Conservation (phyloP, 2,329 filamentous ascomycete species). For the Fusarium virguliforme region DNA sequence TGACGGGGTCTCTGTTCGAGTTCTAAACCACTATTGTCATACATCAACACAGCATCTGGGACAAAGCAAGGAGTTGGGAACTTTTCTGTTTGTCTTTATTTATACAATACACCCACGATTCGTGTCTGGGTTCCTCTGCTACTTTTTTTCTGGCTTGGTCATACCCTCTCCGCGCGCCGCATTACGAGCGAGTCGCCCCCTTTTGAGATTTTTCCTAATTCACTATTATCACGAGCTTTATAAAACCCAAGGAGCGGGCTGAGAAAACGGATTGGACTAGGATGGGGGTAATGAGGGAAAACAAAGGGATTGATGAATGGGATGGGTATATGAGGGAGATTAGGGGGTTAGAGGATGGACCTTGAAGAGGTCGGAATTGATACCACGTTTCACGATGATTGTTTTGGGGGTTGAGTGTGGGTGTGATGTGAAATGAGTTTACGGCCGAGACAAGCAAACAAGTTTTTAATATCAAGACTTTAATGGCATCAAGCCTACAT, state of each 20-base stretch:
- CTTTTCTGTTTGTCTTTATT: slow-evolving; percentile 42
- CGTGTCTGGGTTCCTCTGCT: slow-evolving; percentile 25
- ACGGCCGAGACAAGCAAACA: neutral
- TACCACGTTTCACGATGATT: slow-evolving; percentile 43
- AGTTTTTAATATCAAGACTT: neutral
- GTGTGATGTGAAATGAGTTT: neutral
- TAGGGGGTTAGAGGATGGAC: slow-evolving; percentile 31
- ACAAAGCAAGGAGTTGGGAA: slow-evolving; percentile 51
- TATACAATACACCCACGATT: slow-evolving; percentile 17
- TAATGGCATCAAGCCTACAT: no score
- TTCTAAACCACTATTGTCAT: slow-evolving; percentile 34
- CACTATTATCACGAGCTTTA: slow-evolving; percentile 19
- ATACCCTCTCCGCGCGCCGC: slow-evolving; percentile 38
- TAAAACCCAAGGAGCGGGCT: neutral
- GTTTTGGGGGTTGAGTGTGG: neutral
- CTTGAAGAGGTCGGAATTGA: slow-evolving; percentile 45
- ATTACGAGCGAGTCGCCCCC: slow-evolving; percentile 14
- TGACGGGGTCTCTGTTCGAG: slow-evolving; percentile 11
- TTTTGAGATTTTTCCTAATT: slow-evolving; percentile 24
- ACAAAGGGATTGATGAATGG: slow-evolving; percentile 20
- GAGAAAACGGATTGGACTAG: slow-evolving; percentile 30
- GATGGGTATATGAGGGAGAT: slow-evolving; percentile 17
- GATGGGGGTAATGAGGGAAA: slow-evolving; percentile 19
- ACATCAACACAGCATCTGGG: slow-evolving; percentile 43
- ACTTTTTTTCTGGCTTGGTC: slow-evolving; percentile 34